A percentile compares a stretch with the other conserved stretches of the same genome.
Evolutionary conservation across 495 filamentous ascomycete genomes (phyloP).

Genomic region (Penicillium silybi): DNA sequence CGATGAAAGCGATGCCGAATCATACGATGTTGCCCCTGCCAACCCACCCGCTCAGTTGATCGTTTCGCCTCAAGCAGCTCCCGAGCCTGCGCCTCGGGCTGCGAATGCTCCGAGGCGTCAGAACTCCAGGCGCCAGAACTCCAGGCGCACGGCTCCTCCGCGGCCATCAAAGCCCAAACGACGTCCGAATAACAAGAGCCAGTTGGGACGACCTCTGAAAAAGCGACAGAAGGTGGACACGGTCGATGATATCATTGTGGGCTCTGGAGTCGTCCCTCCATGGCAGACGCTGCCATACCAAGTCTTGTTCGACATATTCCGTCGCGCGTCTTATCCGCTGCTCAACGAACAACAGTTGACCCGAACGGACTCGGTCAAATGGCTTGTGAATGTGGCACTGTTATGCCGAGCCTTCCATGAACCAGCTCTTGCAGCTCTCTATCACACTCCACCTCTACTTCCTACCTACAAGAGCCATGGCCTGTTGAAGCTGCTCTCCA

Average conservation of each 20-base stretch:
- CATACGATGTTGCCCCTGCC: neutral
- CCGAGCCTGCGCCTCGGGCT: neutral
- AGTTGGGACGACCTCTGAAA: conserved; percentile 20
- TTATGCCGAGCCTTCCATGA: conserved; percentile 65
- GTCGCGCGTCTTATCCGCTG: conserved; percentile 59
- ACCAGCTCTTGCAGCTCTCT: conserved; percentile 71
- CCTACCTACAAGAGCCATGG: conserved; percentile 49
- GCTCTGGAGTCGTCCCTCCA: conserved; percentile 51
- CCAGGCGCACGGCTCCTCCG: neutral
- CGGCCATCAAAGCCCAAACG: conserved; percentile 19
- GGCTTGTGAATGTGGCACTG: conserved; percentile 57
- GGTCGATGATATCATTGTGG: conserved; percentile 14
- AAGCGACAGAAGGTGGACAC: conserved; percentile 29
- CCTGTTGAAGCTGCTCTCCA: conserved; percentile 44
- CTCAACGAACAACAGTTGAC: conserved; percentile 40
- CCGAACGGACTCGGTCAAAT: conserved; percentile 45
- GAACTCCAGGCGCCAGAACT: too few relatives aligned
- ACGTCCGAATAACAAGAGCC: conserved; percentile 10
- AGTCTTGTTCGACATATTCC: conserved; percentile 65
- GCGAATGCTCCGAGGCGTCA: neutral
- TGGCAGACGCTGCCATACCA: conserved; percentile 73
- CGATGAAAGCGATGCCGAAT: conserved; percentile 11
- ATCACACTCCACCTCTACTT: conserved; percentile 61
- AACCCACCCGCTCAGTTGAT: neutral
- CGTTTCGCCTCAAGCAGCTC: neutral